Evolutionary conservation across 208 protist species (phyloP).

Genomic region (Trypanosoma conorhini): DNA sequence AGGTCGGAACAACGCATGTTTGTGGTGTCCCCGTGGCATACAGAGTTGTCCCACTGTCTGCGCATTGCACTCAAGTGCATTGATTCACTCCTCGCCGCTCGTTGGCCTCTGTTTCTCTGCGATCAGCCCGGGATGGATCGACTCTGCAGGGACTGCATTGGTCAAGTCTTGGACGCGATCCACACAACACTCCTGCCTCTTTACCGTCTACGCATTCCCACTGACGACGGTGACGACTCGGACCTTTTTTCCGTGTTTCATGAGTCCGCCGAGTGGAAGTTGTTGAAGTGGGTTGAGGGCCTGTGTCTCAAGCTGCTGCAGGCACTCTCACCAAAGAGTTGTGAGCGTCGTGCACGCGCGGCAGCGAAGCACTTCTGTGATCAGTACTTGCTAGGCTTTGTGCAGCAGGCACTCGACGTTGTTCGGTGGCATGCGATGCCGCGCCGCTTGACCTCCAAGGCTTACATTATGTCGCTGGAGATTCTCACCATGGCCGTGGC

Average conservation of each 20-base stretch:
- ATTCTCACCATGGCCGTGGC: constrained; percentile 51
- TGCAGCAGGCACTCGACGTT: constrained; percentile 52
- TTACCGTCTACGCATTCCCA: constrained; percentile 30
- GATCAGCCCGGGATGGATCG: constrained; percentile 45
- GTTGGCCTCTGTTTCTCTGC: constrained; percentile 72
- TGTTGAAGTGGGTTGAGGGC: constrained; percentile 64
- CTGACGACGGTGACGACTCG: constrained; percentile 29
- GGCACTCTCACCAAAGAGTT: constrained; percentile 64
- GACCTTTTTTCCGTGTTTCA: constrained; percentile 69
- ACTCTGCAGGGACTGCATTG: constrained; percentile 53
- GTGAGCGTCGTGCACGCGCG: constrained; percentile 51
- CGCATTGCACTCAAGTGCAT: constrained; percentile 77
- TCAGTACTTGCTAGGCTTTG: constrained; percentile 39
- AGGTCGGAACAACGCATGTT: constrained; percentile 22
- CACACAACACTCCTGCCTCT: constrained; percentile 49
- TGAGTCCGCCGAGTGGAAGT: constrained; percentile 50
- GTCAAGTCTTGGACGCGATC: constrained; percentile 32
- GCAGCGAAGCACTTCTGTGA: constrained; percentile 58
- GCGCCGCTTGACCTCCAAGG: constrained; percentile 71
- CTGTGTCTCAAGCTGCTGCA: constrained; percentile 57
- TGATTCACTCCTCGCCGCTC: constrained; percentile 41
- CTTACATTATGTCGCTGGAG: constrained; percentile 84
- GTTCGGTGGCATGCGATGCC: constrained; percentile 74
- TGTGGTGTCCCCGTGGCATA: constrained; percentile 34
- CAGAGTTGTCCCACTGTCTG: constrained; percentile 67